These are phyloP conservation scores for Sphaerostilbella broomeana DNA, from an alignment of 2,329 filamentous ascomycete genomes.

Conservation along the genomic window DNA sequence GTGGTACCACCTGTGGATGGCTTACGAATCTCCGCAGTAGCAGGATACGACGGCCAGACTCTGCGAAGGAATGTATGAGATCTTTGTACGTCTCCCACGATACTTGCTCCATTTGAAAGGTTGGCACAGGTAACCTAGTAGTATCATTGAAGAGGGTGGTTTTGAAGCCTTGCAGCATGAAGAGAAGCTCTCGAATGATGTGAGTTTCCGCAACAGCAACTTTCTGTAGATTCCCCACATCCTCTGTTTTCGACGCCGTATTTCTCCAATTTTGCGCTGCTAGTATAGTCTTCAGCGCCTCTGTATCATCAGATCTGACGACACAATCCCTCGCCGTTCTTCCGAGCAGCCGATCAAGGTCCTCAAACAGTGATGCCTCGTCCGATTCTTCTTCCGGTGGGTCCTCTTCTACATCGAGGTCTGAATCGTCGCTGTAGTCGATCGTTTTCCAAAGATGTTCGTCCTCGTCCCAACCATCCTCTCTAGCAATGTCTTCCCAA, in stretches of 20 bases:
- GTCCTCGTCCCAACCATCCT: constrained; percentile 66
- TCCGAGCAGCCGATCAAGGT: constrained; percentile 22
- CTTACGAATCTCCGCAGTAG: constrained; percentile 40
- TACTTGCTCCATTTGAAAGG: constrained; percentile 42
- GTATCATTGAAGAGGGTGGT: constrained; percentile 59
- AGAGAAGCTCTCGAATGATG: constrained; percentile 68
- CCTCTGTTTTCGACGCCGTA: constrained; percentile 29
- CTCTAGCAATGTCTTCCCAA: constrained; percentile 73
- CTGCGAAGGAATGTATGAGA: constrained; percentile 40
- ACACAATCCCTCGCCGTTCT: constrained; percentile 29
- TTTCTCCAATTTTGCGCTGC: constrained; percentile 31
- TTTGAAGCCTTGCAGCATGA: constrained; percentile 75
- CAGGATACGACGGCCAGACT: constrained; percentile 39
- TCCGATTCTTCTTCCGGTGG: constrained; percentile 34
- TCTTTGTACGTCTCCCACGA: constrained; percentile 45
- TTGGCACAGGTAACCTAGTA: constrained; percentile 32
- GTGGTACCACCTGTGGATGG: constrained; percentile 43
- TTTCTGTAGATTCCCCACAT: constrained; percentile 30
- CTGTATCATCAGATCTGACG: constrained; percentile 27
- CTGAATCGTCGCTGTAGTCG: constrained; percentile 62
- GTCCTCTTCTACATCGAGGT: constrained; percentile 35
- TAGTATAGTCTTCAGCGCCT: constrained; percentile 25
- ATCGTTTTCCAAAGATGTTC: constrained; percentile 64
- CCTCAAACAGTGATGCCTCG: constrained; percentile 24
- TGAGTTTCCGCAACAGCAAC: constrained; percentile 62